Evolutionary conservation across 768 basidiomycete genomes (phyloP).

Genomic region (Collybia sordida): DNA sequence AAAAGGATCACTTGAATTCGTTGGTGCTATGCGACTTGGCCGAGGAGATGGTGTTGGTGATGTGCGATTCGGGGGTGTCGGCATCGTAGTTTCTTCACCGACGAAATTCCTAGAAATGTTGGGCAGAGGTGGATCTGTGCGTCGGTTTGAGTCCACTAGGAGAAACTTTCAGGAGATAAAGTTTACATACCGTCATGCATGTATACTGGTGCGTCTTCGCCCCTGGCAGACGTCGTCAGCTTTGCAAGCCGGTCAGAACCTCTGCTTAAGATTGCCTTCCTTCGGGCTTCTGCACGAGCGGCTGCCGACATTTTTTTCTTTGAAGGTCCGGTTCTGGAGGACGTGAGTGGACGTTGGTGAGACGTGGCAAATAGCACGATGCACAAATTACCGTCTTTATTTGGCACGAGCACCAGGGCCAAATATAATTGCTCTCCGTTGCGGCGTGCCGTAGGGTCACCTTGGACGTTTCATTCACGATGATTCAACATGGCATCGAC

Average conservation of each 20-base stretch:
- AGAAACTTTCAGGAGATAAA: conserved; percentile 6
- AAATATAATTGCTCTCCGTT: too few relatives aligned
- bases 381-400: too few relatives aligned
- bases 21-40: conserved; percentile 11
- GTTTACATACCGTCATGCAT: conserved; percentile 44
- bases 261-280: conserved; percentile 73
- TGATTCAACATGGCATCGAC: too few relatives aligned
- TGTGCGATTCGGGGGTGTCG: conserved; percentile 27
- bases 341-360: conserved; percentile 7
- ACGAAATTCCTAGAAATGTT: conserved; percentile 34
- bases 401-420: too few relatives aligned
- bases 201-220: conserved; percentile 64
- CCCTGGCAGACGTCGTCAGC: conserved; percentile 69
- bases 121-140: conserved; percentile 41
- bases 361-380: conserved; percentile 19
- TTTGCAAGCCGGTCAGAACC: conserved; percentile 76
- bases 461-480: too few relatives aligned
- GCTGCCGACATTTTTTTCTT: conserved; percentile 43
- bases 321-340: not conserved
- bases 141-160: not conserved
- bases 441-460: too few relatives aligned
- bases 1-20: conserved; percentile 19
- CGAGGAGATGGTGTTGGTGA: conserved; percentile 28
- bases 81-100: conserved; percentile 47
- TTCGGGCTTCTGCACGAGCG: conserved; percentile 74